Percentiles rank a stretch among this genome's conserved stretches.
These are phyloP conservation scores for Lactarius evosmus DNA, from an alignment of 768 basidiomycete species.

Conservation along the genomic window DNA sequence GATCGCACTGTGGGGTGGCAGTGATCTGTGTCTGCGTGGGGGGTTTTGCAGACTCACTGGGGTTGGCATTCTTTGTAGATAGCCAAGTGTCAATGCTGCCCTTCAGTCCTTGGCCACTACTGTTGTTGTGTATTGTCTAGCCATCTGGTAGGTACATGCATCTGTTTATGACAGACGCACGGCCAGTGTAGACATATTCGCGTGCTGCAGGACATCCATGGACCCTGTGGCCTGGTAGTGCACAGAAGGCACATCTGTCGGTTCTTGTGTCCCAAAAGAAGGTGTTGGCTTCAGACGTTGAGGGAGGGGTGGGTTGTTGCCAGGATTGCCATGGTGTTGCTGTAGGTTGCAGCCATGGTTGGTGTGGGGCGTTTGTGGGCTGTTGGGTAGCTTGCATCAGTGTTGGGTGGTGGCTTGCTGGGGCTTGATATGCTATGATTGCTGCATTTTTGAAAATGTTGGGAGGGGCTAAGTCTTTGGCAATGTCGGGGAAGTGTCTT, in stretches of 20 bases:
- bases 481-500: neutral
- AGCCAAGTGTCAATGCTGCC: constrained; percentile 5
- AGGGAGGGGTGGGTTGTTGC: too few relatives aligned
- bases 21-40: too few relatives aligned
- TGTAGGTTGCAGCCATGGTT: too few relatives aligned
- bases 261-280: too few relatives aligned
- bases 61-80: neutral
- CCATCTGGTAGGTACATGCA: neutral
- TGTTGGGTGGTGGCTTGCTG: too few relatives aligned
- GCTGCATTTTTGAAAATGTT: too few relatives aligned
- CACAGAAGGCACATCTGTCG: constrained; percentile 6
- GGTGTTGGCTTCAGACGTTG: too few relatives aligned
- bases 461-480: neutral
- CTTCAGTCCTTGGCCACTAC: neutral
- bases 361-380: too few relatives aligned
- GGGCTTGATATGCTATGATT: neutral
- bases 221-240: neutral
- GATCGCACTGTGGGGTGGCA: too few relatives aligned
- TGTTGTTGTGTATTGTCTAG: neutral
- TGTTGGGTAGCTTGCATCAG: too few relatives aligned
- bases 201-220: neutral
- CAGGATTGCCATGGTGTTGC: too few relatives aligned
- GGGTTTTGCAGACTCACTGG: too few relatives aligned
- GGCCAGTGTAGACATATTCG: neutral
- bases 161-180: neutral